Evolutionary conservation across 768 basidiomycete species (phyloP), one percentile per base, ranked within the genome.

Genomic region (Clitopilus hobsonii): DNA sequence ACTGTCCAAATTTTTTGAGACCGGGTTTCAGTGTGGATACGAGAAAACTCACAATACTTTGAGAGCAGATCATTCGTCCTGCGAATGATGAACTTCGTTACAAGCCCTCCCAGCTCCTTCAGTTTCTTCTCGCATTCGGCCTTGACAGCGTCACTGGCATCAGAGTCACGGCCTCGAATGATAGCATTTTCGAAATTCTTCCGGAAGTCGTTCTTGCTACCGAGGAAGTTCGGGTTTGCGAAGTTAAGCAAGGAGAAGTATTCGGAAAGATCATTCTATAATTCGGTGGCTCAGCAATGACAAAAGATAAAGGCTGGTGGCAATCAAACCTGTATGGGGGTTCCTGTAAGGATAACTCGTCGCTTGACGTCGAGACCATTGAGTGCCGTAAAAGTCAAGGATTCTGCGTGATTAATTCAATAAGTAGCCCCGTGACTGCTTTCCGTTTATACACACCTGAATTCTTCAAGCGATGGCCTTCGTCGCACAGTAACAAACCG

Each of bases 381-480:
- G 27, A 99, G 75, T 2, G 94, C 83, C 66, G 86, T 85, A 69
- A 92, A 98, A 0, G 94, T 96, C 25, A 84, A 79, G 0, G 91
- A 93, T 41, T 96, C 94, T 93, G 65, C 23, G 36, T 26, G 30
- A 29, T 16, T 10, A 38, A 38, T 45, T 13, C 22, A 25, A 27
- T 26, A 14, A 29, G 5, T 5, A 27, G 20, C 13, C 14, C 38
- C 29, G 8, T 14, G 30, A 29, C 30, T 14, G 29, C 5, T 13
- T 26, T 41, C 47, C 59, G 26, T 27, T 36, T 54, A 54, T n/a
- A 51, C 22, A 53, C 59, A 91, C 94, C 91, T 48, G 91, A 91
- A 66, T 99, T 99, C 74, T 99, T 99, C 56, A 99, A 75, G 51
- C 96, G 78, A 74, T 99, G 96, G 3, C 96, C 96, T 74, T 99